These are phyloP conservation scores for Syzygium aromaticum DNA, from an alignment of 345 rosid genomes.

Conservation along the genomic window DNA sequence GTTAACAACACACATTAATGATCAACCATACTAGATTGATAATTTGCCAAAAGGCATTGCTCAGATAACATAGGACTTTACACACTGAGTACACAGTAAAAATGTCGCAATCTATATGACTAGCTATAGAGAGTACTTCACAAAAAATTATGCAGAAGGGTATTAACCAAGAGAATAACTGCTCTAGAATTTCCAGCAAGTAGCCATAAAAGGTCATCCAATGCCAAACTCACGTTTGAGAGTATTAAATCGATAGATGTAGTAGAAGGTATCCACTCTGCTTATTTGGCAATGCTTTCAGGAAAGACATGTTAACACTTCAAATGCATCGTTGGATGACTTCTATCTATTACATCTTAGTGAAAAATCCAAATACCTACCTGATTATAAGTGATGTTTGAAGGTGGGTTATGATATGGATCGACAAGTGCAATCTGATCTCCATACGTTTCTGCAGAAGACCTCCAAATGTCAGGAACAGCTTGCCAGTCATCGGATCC, in stretches of 20 bases:
- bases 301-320: not conserved
- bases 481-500: slow-evolving; percentile 49
- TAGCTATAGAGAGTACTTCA: not conserved
- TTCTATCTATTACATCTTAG: not conserved
- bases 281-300: not conserved
- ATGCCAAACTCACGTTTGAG: not conserved
- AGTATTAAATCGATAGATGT: not conserved
- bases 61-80: not conserved
- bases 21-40: not conserved
- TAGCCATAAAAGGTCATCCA: not conserved
- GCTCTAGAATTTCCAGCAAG: not conserved
- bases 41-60: not conserved
- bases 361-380: slow-evolving; percentile 12
- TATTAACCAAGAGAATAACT: not conserved
- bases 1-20: not conserved
- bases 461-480: slow-evolving; percentile 87
- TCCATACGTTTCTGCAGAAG: slow-evolving; percentile 59
- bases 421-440: slow-evolving; percentile 57
- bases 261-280: not conserved
- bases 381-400: slow-evolving; percentile 60
- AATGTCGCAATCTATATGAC: not conserved
- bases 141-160: not conserved
- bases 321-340: not conserved
- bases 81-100: not conserved
- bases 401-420: slow-evolving; percentile 79